These are phyloP conservation scores for Claviceps sp. DNA, from an alignment of 2,329 filamentous ascomycete genomes.

Conservation along the genomic window DNA sequence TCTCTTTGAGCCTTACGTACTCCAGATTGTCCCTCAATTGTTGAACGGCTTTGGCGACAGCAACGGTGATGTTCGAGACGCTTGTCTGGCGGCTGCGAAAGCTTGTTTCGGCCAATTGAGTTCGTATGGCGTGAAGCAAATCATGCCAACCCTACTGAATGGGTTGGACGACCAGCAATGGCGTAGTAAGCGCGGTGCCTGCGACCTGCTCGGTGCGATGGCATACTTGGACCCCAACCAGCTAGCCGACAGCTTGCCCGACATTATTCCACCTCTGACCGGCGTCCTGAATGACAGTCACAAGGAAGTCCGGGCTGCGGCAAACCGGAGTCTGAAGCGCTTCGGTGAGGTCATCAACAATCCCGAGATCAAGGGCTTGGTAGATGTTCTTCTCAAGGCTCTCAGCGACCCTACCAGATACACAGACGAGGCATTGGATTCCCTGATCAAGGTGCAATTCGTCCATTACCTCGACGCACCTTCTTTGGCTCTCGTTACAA, in stretches of 20 bases:
- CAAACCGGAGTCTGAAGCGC: conserved; percentile 90
- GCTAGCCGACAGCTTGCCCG: conserved; percentile 78
- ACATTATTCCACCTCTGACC: conserved; percentile 93
- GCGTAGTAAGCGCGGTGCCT: conserved; percentile 97
- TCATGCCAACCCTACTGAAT: conserved; percentile 79
- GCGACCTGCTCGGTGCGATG: conserved; percentile 94
- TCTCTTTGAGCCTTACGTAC: conserved; percentile 90
- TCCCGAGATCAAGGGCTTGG: conserved; percentile 87
- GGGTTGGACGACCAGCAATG: conserved; percentile 92
- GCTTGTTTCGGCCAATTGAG: conserved; percentile 86
- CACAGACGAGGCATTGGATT: conserved; percentile 86
- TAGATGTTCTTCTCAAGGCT: conserved; percentile 85
- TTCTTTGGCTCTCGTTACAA: conserved; percentile 84
- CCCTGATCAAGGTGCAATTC: conserved; percentile 95
- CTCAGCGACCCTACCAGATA: conserved; percentile 95
- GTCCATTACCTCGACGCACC: conserved; percentile 97
- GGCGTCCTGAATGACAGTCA: conserved; percentile 93
- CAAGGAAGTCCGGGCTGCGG: conserved; percentile 85
- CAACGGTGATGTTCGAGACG: conserved; percentile 80
- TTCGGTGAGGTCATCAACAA: conserved; percentile 98
- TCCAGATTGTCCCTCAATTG: conserved; percentile 85
- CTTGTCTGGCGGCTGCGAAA: conserved; percentile 85
- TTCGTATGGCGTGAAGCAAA: conserved; percentile 90
- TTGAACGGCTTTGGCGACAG: conserved; percentile 80
- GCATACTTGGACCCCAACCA: conserved; percentile 95